Percentiles rank a stretch among this genome's conserved stretches.
phyloP scores from a whole-genome alignment of 331 rosid species.

The Quercus lobata region DNA sequence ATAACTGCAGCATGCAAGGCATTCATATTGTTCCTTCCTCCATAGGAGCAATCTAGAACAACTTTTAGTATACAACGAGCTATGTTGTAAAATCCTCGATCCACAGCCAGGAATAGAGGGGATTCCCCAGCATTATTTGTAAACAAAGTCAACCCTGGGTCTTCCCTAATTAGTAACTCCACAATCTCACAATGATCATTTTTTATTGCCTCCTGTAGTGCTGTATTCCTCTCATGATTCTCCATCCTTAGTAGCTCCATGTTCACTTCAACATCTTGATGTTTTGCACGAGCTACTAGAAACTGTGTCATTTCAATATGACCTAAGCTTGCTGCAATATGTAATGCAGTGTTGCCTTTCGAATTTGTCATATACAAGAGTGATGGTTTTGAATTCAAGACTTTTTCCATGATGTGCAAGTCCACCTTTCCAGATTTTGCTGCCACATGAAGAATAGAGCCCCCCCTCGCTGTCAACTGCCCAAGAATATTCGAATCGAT shows the following conservation, averaged over 20 bases:
- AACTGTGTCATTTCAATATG: background rate
- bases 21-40: too few relatives aligned
- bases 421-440: background rate
- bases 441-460: conserved; percentile 23
- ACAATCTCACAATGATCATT: conserved; percentile 5
- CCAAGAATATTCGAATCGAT: too few relatives aligned
- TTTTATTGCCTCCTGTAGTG: conserved; percentile 18
- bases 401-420: background rate
- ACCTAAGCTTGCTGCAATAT: conserved; percentile 10
- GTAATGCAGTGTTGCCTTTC: conserved; percentile 2
- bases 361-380: background rate
- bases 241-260: background rate
- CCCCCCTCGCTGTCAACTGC: background rate
- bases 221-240: conserved; percentile 11
- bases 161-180: background rate
- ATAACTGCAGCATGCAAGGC: too few relatives aligned
- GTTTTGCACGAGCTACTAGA: background rate
- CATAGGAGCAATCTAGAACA: too few relatives aligned
- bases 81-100: too few relatives aligned
- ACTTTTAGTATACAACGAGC: too few relatives aligned
- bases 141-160: too few relatives aligned
- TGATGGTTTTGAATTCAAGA: background rate
- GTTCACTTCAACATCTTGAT: background rate
- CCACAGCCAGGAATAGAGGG: too few relatives aligned
- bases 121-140: too few relatives aligned